Percentiles rank a stretch among this genome's conserved stretches.
Conservation (phyloP, 768 basidiomycete genomes). For the Nidularia sp. region DNA sequence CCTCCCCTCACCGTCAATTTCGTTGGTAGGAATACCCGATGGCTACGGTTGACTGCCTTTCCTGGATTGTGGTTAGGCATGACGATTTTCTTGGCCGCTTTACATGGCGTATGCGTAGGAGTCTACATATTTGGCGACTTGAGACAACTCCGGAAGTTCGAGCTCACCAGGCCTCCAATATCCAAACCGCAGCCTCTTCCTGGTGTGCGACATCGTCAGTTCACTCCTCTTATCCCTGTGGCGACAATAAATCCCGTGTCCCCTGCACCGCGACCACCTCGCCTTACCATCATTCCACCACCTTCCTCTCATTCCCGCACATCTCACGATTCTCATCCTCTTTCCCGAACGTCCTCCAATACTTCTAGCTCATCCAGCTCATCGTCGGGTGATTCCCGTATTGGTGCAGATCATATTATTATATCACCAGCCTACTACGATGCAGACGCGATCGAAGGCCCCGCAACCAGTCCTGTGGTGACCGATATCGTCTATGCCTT, state of each 20-base stretch:
- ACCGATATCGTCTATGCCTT: slow-evolving; percentile 11
- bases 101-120: slow-evolving; percentile 74
- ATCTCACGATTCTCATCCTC: slow-evolving; percentile 12
- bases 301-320: slow-evolving; percentile 11
- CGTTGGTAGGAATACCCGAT: slow-evolving; percentile 39
- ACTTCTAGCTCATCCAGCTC: slow-evolving; percentile 18
- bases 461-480: slow-evolving; percentile 20
- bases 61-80: slow-evolving; percentile 73
- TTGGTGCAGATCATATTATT: slow-evolving; percentile 19
- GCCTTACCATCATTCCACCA: slow-evolving; percentile 20
- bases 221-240: slow-evolving; percentile 13
- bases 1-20: slow-evolving; percentile 47
- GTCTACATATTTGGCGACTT: slow-evolving; percentile 80
- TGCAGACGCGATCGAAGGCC: slow-evolving; percentile 29
- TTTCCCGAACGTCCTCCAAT: slow-evolving; percentile 12
- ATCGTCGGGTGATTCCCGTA: slow-evolving; percentile 5
- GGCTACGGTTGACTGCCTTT: slow-evolving; percentile 55
- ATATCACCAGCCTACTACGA: slow-evolving; percentile 40
- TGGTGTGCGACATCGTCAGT: slow-evolving; percentile 12
- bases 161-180: slow-evolving; percentile 66
- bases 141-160: slow-evolving; percentile 73
- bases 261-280: slow-evolving; percentile 3
- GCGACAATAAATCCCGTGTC: slow-evolving; percentile 4
- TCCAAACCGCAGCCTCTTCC: slow-evolving; percentile 41
- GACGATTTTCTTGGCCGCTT: slow-evolving; percentile 53